Conservation (phyloP, 495 filamentous ascomycete genomes). For the Trichoderma gamsii region DNA sequence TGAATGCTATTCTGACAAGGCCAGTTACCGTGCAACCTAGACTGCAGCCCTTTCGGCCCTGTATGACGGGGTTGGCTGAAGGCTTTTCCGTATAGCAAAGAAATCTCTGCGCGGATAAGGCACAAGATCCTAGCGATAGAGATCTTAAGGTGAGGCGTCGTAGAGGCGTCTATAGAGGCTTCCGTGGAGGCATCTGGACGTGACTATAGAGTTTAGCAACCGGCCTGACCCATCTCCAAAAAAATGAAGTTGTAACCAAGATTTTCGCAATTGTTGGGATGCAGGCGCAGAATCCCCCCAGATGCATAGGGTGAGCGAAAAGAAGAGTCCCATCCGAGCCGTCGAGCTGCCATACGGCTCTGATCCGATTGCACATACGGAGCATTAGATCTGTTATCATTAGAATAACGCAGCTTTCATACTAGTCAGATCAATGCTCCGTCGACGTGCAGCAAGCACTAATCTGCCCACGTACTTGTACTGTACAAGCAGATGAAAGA, state of each 20-base stretch:
- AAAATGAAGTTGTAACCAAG: not conserved
- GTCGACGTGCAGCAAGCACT: slow-evolving; percentile 6
- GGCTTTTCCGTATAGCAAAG: not conserved
- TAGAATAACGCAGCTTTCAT: not conserved
- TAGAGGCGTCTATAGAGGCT: not conserved
- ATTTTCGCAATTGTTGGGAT: not conserved
- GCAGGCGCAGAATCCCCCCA: not conserved
- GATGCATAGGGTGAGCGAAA: not conserved
- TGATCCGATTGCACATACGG: not conserved
- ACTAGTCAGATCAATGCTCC: not conserved
- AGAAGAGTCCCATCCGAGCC: not conserved
- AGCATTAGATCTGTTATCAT: not conserved
- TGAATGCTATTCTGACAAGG: not conserved
- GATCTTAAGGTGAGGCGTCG: too few relatives aligned
- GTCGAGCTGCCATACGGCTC: not conserved
- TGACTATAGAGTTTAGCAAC: too few relatives aligned
- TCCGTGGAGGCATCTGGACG: not conserved
- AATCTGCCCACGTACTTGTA: not conserved
- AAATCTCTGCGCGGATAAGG: not conserved
- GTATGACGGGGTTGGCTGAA: not conserved
- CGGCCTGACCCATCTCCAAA: not conserved
- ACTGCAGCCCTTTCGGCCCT: not conserved
- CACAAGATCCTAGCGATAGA: not conserved
- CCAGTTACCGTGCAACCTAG: not conserved
- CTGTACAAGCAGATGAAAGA: not conserved